Base-by-base conservation (phyloP, 1,139 yeast species). In the Eremothecium gossypii region DNA sequence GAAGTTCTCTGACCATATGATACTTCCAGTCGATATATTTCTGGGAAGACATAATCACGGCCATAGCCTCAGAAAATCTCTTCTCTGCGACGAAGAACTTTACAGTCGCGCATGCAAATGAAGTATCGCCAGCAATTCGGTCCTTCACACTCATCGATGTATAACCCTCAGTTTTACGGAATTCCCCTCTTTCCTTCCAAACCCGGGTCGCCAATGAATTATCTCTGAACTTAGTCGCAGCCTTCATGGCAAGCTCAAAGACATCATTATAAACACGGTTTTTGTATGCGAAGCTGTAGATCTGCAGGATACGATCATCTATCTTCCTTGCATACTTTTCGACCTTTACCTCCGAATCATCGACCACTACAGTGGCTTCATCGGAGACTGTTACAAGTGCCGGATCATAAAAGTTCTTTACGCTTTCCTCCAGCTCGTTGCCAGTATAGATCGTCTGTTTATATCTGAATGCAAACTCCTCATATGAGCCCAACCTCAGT, bases 181-280 rank as follows among this genome's bases (percentile, higher is more conserved):
- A 85, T 33, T 60, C 50, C 2, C 96, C 96, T 55, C 96, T 72
- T 55, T 83, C 94, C 2, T 65, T 61, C 95, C 96, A 85, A 1
- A 83, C 68, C 30, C 64, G 60, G 44, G 77, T 77, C 2, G 89
- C 87, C 55, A 81, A 73, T 1, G 67, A 68, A 39, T 71, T 63
- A 46, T 79, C 70, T 26, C 68, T 66, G 53, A 74, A 73, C 39
- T 68, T 67, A 4, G 75, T 73, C 3, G 87, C 83, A 0, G 87
- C 86, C 39, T 74, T 72, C 51, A 87, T 65, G 4, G 84, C 79
- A 13, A 81, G 68, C 30, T 72, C 72, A 55, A 84, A 86, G 6
- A 80, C 60, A 30, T 72, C 58, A 32, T 77, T 73, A 39, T 69
- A 69, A 40, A 89, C 45, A 9, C 49, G 29, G 2, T 55, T 35